Evolutionary conservation across 2,329 filamentous ascomycete genomes (phyloP), one percentile per base, ranked within the genome.

Genomic region (Calonectria pseudoturangicola): DNA sequence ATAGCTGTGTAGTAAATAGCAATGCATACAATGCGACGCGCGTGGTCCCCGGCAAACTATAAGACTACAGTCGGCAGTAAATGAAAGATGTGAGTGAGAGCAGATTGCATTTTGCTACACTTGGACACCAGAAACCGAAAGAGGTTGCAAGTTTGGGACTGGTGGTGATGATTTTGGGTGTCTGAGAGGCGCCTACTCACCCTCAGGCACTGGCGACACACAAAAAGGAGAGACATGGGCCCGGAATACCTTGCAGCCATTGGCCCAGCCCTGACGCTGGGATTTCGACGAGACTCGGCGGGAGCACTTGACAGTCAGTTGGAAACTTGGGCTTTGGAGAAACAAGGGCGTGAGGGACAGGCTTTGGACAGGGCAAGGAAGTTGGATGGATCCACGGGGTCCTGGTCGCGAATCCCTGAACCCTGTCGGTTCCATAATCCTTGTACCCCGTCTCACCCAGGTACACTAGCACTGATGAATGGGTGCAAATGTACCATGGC

Each of bases 371-470:
- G 56, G 70, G 47, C 47, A 68, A 66, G 62, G 66, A 47, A 58
- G 54, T 63, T 63, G 71, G 63, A 70, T 73, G 71, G 71, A 70
- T 73, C 67, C 71, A 73, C 71, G 71, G 67, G 67, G 71, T 73
- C 71, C 71, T 67, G 41, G 71, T 67, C 30, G 71, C 51, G 63
- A 73, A 73, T 70, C 67, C 71, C 70, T 73, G 66, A 63, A 41
- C 67, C 71, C 63, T 56, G 71, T 64, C 50, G 54, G 67, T 64
- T 27, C 25, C 67, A 70, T 62, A 21, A 70, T 51, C 62, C 70
- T 41, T 72, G 70, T 64, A 60, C 66, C 70, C 66, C 70, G 70
- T 72, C 70, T 69, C 70, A 69, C 66, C 66, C 60, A 70, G 66
- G 66, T 41, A 68, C 70, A 48, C 70, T 68, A 72, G 39, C 18